A percentile compares a stretch with the other conserved stretches of the same genome.
phyloP scores from a whole-genome alignment of 2,329 filamentous ascomycete genomes.

The Beauveria brongniartii region DNA sequence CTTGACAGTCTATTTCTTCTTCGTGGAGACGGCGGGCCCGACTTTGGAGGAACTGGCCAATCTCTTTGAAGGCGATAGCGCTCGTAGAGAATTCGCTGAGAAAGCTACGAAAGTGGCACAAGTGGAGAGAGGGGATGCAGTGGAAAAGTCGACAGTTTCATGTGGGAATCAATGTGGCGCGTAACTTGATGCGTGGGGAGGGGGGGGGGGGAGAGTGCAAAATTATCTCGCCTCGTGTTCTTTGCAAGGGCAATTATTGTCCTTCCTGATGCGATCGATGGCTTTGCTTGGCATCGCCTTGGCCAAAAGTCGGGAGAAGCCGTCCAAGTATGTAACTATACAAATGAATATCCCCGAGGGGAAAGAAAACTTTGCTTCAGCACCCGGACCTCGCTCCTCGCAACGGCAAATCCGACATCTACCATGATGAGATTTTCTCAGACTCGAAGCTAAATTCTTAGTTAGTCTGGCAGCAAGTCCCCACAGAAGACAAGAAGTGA shows the following conservation, averaged over 20 bases:
- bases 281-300: background rate
- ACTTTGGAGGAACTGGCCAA: constrained; percentile 28
- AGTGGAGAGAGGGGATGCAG: constrained; percentile 11
- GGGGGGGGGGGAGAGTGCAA: background rate
- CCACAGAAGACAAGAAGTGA: background rate
- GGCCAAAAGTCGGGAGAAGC: background rate
- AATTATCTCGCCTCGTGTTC: background rate
- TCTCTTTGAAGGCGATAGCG: constrained; percentile 16
- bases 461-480: background rate
- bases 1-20: constrained; percentile 31
- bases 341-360: background rate
- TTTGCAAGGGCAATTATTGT: background rate
- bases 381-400: too few relatives aligned
- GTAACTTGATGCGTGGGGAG: background rate
- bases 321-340: background rate
- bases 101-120: constrained; percentile 13
- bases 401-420: background rate
- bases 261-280: background rate
- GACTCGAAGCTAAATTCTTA: background rate
- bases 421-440: background rate
- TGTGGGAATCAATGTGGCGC: background rate
- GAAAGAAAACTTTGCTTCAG: background rate
- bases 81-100: constrained; percentile 11
- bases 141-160: constrained; percentile 2
- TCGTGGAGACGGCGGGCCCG: constrained; percentile 29